Evolutionary conservation across 1,284 basidiomycete genomes (phyloP).

Genomic region (Austropuccinia psidii): DNA sequence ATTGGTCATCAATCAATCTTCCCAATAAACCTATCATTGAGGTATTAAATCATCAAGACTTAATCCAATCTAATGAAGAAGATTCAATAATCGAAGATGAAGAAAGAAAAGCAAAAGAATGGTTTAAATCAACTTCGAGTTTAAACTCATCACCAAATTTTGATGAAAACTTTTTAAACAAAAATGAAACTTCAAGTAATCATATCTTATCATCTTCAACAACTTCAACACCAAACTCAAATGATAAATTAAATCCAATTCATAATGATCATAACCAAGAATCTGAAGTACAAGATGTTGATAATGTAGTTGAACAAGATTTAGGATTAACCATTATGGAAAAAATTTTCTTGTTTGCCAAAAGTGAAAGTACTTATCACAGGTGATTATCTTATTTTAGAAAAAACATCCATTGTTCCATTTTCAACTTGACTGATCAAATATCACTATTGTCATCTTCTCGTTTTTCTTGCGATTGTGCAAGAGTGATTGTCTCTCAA

Average conservation of each 20-base stretch:
- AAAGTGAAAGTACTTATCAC: slow-evolving; percentile 31
- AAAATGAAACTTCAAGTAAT: neutral
- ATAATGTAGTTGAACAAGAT: no score
- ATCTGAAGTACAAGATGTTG: slow-evolving; percentile 7
- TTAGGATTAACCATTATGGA: slow-evolving; percentile 32
- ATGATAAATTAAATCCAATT: neutral
- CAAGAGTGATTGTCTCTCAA: slow-evolving; percentile 28
- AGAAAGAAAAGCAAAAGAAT: slow-evolving; percentile 30
- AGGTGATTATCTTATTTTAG: neutral
- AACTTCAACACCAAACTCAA: neutral
- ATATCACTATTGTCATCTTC: neutral
- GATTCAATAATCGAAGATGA: slow-evolving; percentile 22
- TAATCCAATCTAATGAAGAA: slow-evolving; percentile 6
- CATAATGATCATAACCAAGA: neutral
- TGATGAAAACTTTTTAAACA: neutral
- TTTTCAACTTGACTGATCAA: neutral
- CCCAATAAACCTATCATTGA: neutral
- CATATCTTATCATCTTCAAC: no score
- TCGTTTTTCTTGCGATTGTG: neutral
- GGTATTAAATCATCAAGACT: neutral
- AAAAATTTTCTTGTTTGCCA: slow-evolving; percentile 35
- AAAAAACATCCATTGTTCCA: neutral
- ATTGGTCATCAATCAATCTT: neutral
- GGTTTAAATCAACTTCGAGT: neutral
- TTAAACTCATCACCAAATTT: no score